A percentile compares a stretch with the other conserved stretches of the same genome.
These are phyloP conservation scores for Tolypocladium guangdongense DNA, from an alignment of 2,329 filamentous ascomycete species.

Conservation along the genomic window DNA sequence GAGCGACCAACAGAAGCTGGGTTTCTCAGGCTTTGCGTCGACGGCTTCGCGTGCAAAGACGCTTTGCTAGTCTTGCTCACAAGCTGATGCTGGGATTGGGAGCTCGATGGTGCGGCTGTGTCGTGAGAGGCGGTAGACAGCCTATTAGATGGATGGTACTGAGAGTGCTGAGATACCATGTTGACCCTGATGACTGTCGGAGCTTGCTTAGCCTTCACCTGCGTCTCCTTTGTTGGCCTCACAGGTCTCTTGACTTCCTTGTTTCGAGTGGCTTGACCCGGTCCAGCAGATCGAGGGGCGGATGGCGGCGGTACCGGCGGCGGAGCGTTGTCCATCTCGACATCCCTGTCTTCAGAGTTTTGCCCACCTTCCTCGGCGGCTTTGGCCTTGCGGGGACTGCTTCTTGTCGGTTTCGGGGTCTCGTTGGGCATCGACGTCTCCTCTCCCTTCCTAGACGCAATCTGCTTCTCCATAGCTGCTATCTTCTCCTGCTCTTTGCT, in stretches of 20 bases:
- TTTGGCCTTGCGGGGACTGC: constrained; percentile 41
- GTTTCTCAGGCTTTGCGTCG: constrained; percentile 48
- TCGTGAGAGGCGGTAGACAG: constrained; percentile 48
- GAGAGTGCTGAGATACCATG: constrained; percentile 49
- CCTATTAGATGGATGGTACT: constrained; percentile 47
- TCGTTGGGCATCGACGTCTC: constrained; percentile 30
- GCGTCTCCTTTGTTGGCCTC: constrained; percentile 50
- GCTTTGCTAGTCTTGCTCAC: constrained; percentile 58
- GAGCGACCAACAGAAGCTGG: constrained; percentile 51
- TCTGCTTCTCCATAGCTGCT: constrained; percentile 40
- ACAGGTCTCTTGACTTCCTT: constrained; percentile 47
- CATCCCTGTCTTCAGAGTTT: constrained; percentile 28
- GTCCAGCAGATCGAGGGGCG: constrained; percentile 38
- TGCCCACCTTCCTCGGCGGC: constrained; percentile 18
- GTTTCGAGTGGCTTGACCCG: constrained; percentile 35
- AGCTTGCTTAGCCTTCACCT: constrained; percentile 50
- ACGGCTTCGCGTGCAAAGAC: constrained; percentile 48
- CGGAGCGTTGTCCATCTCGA: constrained; percentile 47
- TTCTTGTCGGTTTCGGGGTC: constrained; percentile 32
- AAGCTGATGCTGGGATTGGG: constrained; percentile 31
- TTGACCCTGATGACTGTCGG: constrained; percentile 64
- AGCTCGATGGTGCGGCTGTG: constrained; percentile 15
- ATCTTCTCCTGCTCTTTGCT: constrained; percentile 46
- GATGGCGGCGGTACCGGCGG: constrained; percentile 49
- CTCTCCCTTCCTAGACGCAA: constrained; percentile 42